Percentiles rank a stretch among this genome's conserved stretches.
These are phyloP conservation scores for Hyphopichia wangnamkhiaoensis DNA, from an alignment of 1,139 yeast genomes.

Conservation along the genomic window DNA sequence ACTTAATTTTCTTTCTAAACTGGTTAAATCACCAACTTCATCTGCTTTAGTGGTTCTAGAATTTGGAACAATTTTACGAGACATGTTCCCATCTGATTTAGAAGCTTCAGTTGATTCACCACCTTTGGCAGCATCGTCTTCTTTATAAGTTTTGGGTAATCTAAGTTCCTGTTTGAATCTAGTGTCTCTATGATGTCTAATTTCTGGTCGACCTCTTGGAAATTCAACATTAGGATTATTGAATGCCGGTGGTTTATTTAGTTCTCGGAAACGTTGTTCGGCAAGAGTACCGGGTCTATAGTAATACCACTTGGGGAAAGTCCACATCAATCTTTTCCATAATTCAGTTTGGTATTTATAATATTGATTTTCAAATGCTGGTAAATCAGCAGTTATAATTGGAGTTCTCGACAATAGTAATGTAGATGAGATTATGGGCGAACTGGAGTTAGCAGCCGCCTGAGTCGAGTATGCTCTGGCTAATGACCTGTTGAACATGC, in stretches of 20 bases:
- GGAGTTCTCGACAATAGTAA: conserved; percentile 80
- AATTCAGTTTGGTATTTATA: conserved; percentile 83
- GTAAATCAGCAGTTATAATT: conserved; percentile 73
- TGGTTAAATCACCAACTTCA: conserved; percentile 53
- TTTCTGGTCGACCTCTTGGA: conserved; percentile 82
- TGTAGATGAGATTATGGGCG: conserved; percentile 33
- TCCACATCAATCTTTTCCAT: conserved; percentile 93
- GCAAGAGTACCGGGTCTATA: conserved; percentile 88
- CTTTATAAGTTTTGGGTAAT: conserved; percentile 61
- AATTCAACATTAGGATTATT: conserved; percentile 75
- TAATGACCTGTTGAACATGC: conserved; percentile 8
- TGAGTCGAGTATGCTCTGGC: conserved; percentile 12
- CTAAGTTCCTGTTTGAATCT: conserved; percentile 73
- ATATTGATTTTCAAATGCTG: conserved; percentile 72
- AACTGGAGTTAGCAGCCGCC: conserved; percentile 4
- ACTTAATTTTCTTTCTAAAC: conserved; percentile 77
- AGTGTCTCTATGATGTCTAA: conserved; percentile 87
- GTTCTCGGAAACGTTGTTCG: conserved; percentile 75
- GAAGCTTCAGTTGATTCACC: conserved; percentile 33
- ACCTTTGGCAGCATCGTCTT: conserved; percentile 38
- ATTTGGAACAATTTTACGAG: conserved; percentile 71
- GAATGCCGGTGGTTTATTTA: conserved; percentile 74
- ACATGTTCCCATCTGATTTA: conserved; percentile 48
- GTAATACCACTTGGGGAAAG: conserved; percentile 92
- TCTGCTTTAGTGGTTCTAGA: conserved; percentile 82